Evolutionary conservation across 2,329 filamentous ascomycete species (phyloP).

Genomic region (Trichophaea hybrida): DNA sequence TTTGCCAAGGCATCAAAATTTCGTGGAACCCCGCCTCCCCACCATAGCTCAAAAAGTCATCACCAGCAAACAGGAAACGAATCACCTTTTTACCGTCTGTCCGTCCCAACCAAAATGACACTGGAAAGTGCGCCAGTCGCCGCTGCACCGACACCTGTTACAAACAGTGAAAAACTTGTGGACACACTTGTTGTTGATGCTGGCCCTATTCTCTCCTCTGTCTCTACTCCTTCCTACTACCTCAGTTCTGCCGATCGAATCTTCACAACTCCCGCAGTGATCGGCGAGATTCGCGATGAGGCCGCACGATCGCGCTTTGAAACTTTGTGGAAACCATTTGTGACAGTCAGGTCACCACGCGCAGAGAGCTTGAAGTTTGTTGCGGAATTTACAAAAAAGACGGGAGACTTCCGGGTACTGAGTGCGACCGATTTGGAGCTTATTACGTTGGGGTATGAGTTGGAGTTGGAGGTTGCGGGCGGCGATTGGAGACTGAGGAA

Average conservation of each 20-base stretch:
- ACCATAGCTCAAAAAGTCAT: no score
- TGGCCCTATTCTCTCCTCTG: constrained; percentile 85
- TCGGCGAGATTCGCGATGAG: constrained; percentile 75
- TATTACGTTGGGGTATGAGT: constrained; percentile 77
- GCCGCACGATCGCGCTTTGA: constrained; percentile 68
- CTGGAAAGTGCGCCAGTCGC: no score
- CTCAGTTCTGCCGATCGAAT: constrained; percentile 61
- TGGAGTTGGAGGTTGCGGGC: constrained; percentile 84
- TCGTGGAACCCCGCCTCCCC: no score
- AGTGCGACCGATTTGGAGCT: constrained; percentile 82
- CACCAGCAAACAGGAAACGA: no score
- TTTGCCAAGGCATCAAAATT: no score
- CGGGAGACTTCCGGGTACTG: constrained; percentile 75
- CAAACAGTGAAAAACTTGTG: background rate
- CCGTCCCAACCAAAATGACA: no score
- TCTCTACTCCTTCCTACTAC: constrained; percentile 69
- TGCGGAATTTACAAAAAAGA: constrained; percentile 71
- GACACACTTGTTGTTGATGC: constrained; percentile 70
- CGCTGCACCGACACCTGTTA: no score
- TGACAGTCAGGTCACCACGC: constrained; percentile 59
- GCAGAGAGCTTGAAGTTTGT: constrained; percentile 67
- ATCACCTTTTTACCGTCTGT: no score
- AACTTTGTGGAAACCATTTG: constrained; percentile 70
- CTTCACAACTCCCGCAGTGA: constrained; percentile 70
- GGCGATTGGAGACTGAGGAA: constrained; percentile 68